phyloP scores from a whole-genome alignment of 306 rosid genomes.

The Astragalus glycyphyllos region DNA sequence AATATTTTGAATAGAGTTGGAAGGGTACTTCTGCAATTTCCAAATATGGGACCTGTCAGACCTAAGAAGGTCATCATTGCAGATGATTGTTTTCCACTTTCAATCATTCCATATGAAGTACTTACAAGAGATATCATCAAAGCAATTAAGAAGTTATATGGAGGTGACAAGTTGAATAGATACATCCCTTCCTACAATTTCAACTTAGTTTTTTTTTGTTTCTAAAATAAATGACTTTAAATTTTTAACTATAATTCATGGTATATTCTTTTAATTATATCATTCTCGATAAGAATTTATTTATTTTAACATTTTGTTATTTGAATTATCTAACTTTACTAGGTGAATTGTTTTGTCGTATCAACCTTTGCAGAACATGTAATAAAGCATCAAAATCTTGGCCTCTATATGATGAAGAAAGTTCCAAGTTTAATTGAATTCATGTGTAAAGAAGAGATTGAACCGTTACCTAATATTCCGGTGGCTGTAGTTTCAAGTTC shows the following conservation, averaged over 20 bases:
- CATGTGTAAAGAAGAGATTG: constrained; percentile 43
- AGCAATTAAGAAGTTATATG: constrained; percentile 62
- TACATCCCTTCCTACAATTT: too few relatives aligned
- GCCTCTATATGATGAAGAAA: constrained; percentile 56
- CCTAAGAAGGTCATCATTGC: background rate
- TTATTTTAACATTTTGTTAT: too few relatives aligned
- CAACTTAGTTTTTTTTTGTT: too few relatives aligned
- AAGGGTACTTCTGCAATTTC: background rate
- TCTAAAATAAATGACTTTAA: too few relatives aligned
- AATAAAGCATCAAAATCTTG: constrained; percentile 60
- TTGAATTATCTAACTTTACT: too few relatives aligned
- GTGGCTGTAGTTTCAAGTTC: constrained; percentile 71
- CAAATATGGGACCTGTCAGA: background rate
- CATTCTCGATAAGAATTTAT: too few relatives aligned
- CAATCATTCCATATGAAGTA: constrained; percentile 47
- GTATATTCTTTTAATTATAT: too few relatives aligned
- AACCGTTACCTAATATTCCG: constrained; percentile 55
- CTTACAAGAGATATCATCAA: constrained; percentile 43
- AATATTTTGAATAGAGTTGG: background rate
- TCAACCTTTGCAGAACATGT: constrained; percentile 51
- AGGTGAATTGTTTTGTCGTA: too few relatives aligned
- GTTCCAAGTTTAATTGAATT: constrained; percentile 72
- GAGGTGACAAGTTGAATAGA: constrained; percentile 31
- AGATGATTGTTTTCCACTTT: background rate
- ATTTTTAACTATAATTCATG: too few relatives aligned